phyloP scores from a whole-genome alignment of 371 early-diverging fungal species.

The Mucor racemosus region DNA sequence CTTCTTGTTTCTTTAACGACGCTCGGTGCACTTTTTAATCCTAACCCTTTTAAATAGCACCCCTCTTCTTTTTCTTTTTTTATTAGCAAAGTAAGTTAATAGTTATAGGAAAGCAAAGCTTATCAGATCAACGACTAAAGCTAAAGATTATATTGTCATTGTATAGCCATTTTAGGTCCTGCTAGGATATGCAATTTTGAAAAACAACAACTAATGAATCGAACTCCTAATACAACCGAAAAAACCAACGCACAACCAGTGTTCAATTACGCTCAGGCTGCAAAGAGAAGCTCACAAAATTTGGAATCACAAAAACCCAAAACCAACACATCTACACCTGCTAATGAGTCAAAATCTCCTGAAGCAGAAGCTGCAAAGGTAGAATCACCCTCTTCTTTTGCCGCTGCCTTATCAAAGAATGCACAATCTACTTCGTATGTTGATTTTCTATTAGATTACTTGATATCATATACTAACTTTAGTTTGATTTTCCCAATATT shows the following conservation, averaged over 20 bases:
- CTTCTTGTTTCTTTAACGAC: conserved; percentile 17
- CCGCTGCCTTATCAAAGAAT: conserved; percentile 37
- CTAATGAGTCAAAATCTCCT: conserved; percentile 19
- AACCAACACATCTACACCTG: conserved; percentile 9
- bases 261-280: conserved; percentile 54
- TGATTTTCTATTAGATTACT: neutral
- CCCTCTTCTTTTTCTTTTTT: conserved; percentile 8
- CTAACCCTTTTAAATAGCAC: conserved; percentile 22
- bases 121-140: neutral
- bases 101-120: neutral
- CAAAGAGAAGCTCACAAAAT: conserved; percentile 42
- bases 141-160: neutral
- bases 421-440: conserved; percentile 24
- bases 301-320: conserved; percentile 28
- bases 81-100: conserved; percentile 20
- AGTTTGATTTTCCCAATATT: neutral
- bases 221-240: conserved; percentile 42
- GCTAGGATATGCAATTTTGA: conserved; percentile 50
- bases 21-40: conserved; percentile 25
- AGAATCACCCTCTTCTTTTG: conserved; percentile 38
- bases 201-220: conserved; percentile 50
- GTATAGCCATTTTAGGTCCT: conserved; percentile 21
- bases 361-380: conserved; percentile 24
- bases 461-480: neutral
- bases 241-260: conserved; percentile 43